A percentile compares a stretch with the other conserved stretches of the same genome.
These are phyloP conservation scores for Diutina rugosa DNA, from an alignment of 1,139 yeast genomes.

Conservation along the genomic window DNA sequence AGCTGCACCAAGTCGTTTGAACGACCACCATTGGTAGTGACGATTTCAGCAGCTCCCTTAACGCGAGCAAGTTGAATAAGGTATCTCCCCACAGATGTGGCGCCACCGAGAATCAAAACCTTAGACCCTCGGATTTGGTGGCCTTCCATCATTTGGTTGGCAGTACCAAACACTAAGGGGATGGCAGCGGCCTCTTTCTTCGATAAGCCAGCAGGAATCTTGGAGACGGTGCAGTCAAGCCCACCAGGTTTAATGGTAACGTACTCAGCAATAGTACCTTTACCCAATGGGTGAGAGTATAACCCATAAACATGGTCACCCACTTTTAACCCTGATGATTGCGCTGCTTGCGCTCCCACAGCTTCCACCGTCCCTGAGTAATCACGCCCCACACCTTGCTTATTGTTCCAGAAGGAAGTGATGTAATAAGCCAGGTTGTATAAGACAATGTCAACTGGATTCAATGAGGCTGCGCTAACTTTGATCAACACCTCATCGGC, in stretches of 20 bases:
- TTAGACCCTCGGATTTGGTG: conserved; percentile 11
- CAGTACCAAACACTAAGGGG: conserved; percentile 48
- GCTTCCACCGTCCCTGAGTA: conserved; percentile 51
- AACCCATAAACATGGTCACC: conserved; percentile 63
- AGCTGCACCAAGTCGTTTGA: conserved; percentile 26
- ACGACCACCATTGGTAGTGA: conserved; percentile 15
- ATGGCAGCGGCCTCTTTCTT: conserved; percentile 47
- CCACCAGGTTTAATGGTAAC: conserved; percentile 27
- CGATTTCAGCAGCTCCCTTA: conserved; percentile 31
- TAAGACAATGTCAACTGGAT: conserved; percentile 54
- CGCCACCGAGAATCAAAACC: conserved; percentile 59
- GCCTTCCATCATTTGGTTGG: conserved; percentile 26
- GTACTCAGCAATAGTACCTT: conserved; percentile 37
- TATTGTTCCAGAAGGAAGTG: conserved; percentile 7
- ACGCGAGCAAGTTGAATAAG: conserved; percentile 39
- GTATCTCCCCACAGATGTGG: conserved; percentile 59
- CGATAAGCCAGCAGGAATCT: conserved; percentile 34
- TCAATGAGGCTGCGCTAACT: conserved; percentile 45
- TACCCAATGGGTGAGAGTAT: conserved; percentile 23
- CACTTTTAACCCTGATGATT: conserved; percentile 20
- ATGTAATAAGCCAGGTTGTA: conserved; percentile 15
- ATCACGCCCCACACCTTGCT: conserved; percentile 56
- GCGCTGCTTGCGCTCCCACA: conserved; percentile 34
- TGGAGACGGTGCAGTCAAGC: conserved; percentile 4
- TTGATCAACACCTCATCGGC: conserved; percentile 38